Conservation (phyloP, 345 rosid species). For the Zanthoxylum bungeanum region DNA sequence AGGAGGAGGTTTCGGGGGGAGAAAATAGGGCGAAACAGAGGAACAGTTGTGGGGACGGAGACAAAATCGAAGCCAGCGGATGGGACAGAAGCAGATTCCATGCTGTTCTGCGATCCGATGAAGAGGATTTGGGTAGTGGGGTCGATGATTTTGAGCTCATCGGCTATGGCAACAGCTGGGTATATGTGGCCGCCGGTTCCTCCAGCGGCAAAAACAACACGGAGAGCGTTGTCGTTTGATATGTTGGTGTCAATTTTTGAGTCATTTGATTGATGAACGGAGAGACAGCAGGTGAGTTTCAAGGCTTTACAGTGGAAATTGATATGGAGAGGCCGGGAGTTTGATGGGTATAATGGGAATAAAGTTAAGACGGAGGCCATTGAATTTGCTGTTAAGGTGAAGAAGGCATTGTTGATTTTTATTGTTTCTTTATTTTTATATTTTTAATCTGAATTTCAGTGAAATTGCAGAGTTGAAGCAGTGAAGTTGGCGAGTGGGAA, state of each 20-base stretch:
- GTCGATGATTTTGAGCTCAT: conserved; percentile 55
- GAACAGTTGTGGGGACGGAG: conserved; percentile 40
- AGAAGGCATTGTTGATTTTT: neutral
- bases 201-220: conserved; percentile 60
- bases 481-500: no score
- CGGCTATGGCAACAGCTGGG: conserved; percentile 79
- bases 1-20: conserved; percentile 43
- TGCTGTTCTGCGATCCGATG: conserved; percentile 61
- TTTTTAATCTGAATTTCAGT: no score
- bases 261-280: conserved; percentile 32
- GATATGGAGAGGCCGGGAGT: conserved; percentile 10
- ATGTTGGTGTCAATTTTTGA: conserved; percentile 4
- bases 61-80: conserved; percentile 65
- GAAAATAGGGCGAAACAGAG: conserved; percentile 39
- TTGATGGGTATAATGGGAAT: conserved; percentile 16
- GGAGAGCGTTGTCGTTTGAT: conserved; percentile 20
- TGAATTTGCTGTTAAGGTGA: neutral
- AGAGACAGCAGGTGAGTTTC: conserved; percentile 27
- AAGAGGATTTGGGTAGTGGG: conserved; percentile 51
- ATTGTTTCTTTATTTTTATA: no score
- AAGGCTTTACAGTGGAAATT: conserved; percentile 4
- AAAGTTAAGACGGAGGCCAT: conserved; percentile 33
- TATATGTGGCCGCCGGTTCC: conserved; percentile 82
- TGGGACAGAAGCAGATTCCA: conserved; percentile 68
- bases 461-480: no score